phyloP scores from a whole-genome alignment of 164 flowering plant genomes.

The Kalanchoe fedtschenkoi region DNA sequence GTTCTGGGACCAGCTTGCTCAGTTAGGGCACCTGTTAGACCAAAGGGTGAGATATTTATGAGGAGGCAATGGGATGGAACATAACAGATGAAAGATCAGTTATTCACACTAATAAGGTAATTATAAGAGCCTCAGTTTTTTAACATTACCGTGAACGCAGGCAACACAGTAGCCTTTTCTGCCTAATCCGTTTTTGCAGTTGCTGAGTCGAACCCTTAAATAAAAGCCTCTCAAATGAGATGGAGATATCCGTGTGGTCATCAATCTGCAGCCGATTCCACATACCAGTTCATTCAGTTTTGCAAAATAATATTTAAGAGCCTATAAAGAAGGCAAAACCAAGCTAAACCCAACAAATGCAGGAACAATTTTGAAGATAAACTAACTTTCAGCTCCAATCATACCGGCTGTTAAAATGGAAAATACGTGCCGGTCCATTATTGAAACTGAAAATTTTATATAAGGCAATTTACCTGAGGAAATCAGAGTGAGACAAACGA shows the following conservation, averaged over 20 bases:
- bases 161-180: slow-evolving; percentile 75
- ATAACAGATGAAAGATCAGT: neutral
- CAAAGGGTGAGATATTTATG: slow-evolving; percentile 21
- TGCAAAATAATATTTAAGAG: neutral
- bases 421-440: too few species aligned
- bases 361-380: neutral
- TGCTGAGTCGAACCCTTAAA: slow-evolving; percentile 62
- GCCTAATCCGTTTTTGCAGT: slow-evolving; percentile 52
- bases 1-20: slow-evolving; percentile 13
- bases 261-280: slow-evolving; percentile 43
- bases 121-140: neutral
- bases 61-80: neutral
- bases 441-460: neutral
- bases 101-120: neutral
- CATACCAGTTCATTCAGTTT: neutral
- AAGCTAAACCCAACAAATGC: neutral
- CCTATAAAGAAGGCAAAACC: neutral
- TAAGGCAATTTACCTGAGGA: slow-evolving; percentile 48
- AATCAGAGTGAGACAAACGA: slow-evolving; percentile 57
- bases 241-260: slow-evolving; percentile 27
- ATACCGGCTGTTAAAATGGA: too few species aligned
- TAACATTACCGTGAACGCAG: slow-evolving; percentile 44
- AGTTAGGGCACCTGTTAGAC: slow-evolving; percentile 15
- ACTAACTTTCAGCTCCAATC: too few species aligned
- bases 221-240: slow-evolving; percentile 57